These are phyloP conservation scores for Neurospora africana DNA, from an alignment of 495 filamentous ascomycete species.

Conservation along the genomic window DNA sequence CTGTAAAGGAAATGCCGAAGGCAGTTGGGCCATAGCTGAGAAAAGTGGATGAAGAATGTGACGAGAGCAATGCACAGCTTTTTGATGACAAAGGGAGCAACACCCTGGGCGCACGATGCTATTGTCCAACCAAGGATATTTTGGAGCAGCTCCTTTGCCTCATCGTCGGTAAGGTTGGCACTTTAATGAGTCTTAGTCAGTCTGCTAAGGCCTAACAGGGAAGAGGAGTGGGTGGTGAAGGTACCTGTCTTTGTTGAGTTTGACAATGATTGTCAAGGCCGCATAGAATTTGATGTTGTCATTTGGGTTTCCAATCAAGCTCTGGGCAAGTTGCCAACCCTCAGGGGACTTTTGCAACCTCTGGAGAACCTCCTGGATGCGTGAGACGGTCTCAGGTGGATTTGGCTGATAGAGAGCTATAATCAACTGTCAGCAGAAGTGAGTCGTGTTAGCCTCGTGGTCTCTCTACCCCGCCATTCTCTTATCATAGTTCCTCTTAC, in stretches of 20 bases:
- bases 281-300: constrained; percentile 81
- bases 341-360: constrained; percentile 62
- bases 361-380: constrained; percentile 68
- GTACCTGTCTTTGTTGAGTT: constrained; percentile 77
- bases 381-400: constrained; percentile 45
- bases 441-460: constrained; percentile 6
- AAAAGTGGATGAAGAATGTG: constrained; percentile 66
- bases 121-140: constrained; percentile 62
- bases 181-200: constrained; percentile 22
- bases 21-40: constrained; percentile 55
- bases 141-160: constrained; percentile 52
- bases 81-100: constrained; percentile 55
- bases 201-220: background rate
- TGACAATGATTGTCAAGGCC: constrained; percentile 87
- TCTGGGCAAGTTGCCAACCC: constrained; percentile 79
- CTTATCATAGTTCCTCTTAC: constrained; percentile 18
- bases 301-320: constrained; percentile 51
- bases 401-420: constrained; percentile 63
- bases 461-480: background rate
- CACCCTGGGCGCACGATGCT: constrained; percentile 43
- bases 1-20: constrained; percentile 58
- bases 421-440: constrained; percentile 38
- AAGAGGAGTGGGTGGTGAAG: constrained; percentile 1
- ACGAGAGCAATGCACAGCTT: constrained; percentile 80
- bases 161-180: constrained; percentile 49